phyloP scores from a whole-genome alignment of 139 green algal species.

The Zygnema circumcarinatum region DNA sequence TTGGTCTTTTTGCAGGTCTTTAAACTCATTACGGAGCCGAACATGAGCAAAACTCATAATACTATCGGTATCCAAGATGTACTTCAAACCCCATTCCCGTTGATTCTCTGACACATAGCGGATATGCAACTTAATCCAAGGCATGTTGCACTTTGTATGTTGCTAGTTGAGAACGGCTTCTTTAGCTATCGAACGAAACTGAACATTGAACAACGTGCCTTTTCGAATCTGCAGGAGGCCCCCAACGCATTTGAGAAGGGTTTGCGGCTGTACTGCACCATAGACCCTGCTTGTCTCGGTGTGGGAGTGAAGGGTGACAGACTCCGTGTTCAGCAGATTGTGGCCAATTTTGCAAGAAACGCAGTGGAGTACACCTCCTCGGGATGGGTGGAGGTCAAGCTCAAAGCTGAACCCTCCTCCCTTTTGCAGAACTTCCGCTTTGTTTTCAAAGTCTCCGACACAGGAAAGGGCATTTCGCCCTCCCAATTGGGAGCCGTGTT shows the following conservation, averaged over 20 bases:
- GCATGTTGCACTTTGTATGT: too few relatives aligned
- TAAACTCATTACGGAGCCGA: neutral
- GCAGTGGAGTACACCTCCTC: slow-evolving; percentile 34
- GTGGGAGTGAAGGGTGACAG: slow-evolving; percentile 29
- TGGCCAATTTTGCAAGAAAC: slow-evolving; percentile 43
- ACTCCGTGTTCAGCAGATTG: slow-evolving; percentile 49
- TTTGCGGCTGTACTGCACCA: slow-evolving; percentile 23
- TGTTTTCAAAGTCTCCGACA: slow-evolving; percentile 35
- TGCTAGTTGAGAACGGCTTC: too few relatives aligned
- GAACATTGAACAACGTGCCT: too few relatives aligned
- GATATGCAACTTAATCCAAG: too few relatives aligned
- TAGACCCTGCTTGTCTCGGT: neutral
- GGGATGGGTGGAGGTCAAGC: slow-evolving; percentile 45
- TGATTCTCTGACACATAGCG: neutral
- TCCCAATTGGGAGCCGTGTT: slow-evolving; percentile 11
- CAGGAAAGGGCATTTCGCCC: slow-evolving; percentile 20
- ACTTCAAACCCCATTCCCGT: neutral
- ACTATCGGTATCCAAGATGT: neutral
- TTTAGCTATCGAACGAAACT: too few relatives aligned
- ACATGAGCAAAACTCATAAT: neutral
- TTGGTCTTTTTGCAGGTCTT: neutral
- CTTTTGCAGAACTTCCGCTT: slow-evolving; percentile 19
- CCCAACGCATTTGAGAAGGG: slow-evolving; percentile 26
- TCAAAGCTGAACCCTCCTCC: slow-evolving; percentile 5
- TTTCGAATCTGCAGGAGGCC: slow-evolving; percentile 6